Conservation (phyloP, 306 rosid genomes). For the Trifolium dubium region DNA sequence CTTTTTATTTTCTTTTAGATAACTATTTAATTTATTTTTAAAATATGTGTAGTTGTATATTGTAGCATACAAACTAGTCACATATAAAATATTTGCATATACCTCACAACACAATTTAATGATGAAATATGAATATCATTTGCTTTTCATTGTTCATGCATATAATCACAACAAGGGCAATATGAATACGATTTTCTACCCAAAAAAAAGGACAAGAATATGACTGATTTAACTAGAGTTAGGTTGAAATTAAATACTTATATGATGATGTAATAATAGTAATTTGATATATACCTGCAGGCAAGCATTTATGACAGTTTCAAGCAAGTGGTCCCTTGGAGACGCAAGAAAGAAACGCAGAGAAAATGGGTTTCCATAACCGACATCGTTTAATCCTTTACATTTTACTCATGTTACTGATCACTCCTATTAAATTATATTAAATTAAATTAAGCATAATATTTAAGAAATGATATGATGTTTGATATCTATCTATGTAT, state of each 20-base stretch:
- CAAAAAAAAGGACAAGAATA: background rate
- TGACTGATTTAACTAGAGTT: conserved; percentile 17
- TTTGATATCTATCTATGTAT: background rate
- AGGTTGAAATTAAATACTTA: conserved; percentile 23
- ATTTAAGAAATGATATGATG: background rate
- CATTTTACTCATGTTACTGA: background rate
- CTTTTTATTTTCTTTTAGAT: too few relatives aligned
- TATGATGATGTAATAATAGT: conserved; percentile 7
- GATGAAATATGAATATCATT: background rate
- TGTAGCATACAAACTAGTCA: background rate
- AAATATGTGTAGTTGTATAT: background rate
- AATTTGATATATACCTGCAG: conserved; percentile 52
- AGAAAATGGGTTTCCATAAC: conserved; percentile 40
- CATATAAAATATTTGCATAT: background rate
- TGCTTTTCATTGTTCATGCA: background rate
- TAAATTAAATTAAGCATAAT: background rate
- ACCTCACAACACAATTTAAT: background rate
- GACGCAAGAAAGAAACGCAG: conserved; percentile 58
- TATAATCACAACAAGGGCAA: background rate
- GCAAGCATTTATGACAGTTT: conserved; percentile 70
- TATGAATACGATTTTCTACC: background rate
- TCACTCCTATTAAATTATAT: background rate
- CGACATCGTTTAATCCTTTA: conserved; percentile 17
- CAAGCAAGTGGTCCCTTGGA: conserved; percentile 90
- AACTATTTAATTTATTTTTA: background rate